A percentile compares a stretch with the other conserved stretches of the same genome.
Evolutionary conservation across 163 green algal species (phyloP).

Genomic region (Scenedesmus sp.): DNA sequence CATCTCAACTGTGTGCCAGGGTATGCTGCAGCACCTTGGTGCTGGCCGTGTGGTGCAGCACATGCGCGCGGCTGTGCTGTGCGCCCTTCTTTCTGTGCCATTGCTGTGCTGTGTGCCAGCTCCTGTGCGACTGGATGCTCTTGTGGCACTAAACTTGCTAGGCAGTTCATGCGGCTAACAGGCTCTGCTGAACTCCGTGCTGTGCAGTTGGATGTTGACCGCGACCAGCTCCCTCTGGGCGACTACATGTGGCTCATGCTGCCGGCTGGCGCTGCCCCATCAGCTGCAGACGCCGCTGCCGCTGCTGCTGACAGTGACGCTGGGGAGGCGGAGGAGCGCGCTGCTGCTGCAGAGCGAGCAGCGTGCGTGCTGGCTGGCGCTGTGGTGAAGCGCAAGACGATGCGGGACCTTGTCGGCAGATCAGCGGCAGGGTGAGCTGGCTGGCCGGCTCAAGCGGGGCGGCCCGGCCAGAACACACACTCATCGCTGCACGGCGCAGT

Average conservation of each 20-base stretch:
- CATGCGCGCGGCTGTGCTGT: background rate
- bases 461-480: too few relatives aligned
- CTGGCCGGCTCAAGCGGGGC: background rate
- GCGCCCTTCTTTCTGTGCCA: too few relatives aligned
- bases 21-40: too few relatives aligned
- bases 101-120: background rate
- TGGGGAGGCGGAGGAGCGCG: conserved; percentile 18
- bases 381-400: conserved; percentile 42
- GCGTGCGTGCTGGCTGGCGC: conserved; percentile 27
- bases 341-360: conserved; percentile 20
- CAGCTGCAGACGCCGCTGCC: background rate
- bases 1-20: too few relatives aligned
- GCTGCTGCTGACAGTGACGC: background rate
- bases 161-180: background rate
- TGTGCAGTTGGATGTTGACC: conserved; percentile 48
- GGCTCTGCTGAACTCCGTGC: background rate
- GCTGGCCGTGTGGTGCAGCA: too few relatives aligned
- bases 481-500: too few relatives aligned
- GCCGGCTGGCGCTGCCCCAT: background rate
- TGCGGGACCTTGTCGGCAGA: conserved; percentile 29
- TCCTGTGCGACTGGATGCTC: background rate
- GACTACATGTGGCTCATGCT: conserved; percentile 48
- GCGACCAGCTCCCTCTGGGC: conserved; percentile 28
- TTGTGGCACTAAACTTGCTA: background rate
- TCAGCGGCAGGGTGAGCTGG: conserved; percentile 40